Percentiles rank a stretch among this genome's conserved stretches.
These are phyloP conservation scores for Sporothrix humicola DNA, from an alignment of 2,329 filamentous ascomycete genomes.

Conservation along the genomic window DNA sequence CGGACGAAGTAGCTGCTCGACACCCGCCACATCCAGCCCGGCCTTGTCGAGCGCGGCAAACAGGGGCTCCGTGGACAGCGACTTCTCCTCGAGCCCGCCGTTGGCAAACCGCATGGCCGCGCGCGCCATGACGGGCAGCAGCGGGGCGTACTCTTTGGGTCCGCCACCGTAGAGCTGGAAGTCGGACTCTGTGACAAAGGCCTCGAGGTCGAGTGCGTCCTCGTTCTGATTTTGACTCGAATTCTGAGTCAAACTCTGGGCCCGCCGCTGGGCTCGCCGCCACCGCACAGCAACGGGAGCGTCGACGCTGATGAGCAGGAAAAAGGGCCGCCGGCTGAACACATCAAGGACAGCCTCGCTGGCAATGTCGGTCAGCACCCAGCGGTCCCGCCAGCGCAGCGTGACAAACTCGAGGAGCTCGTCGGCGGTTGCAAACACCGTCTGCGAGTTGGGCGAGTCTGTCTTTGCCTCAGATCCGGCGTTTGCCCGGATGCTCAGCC, in stretches of 20 bases:
- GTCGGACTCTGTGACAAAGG: constrained; percentile 68
- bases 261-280: constrained; percentile 68
- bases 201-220: constrained; percentile 50
- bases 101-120: constrained; percentile 88
- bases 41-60: constrained; percentile 74
- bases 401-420: constrained; percentile 81
- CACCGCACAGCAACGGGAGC: constrained; percentile 85
- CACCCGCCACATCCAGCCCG: constrained; percentile 72
- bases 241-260: constrained; percentile 9
- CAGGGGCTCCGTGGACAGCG: constrained; percentile 71
- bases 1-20: constrained; percentile 72
- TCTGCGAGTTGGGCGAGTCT: background rate
- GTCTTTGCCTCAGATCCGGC: background rate
- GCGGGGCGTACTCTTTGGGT: constrained; percentile 53
- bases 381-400: constrained; percentile 78
- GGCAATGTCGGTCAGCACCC: constrained; percentile 84
- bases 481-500: constrained; percentile 62
- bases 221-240: background rate
- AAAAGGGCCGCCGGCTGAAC: constrained; percentile 82
- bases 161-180: constrained; percentile 72
- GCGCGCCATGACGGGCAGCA: constrained; percentile 77
- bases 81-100: constrained; percentile 49
- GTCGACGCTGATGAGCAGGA: constrained; percentile 89
- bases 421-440: constrained; percentile 64
- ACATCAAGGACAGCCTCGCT: constrained; percentile 74